These are phyloP conservation scores for Aspergillus sergii DNA, from an alignment of 2,329 filamentous ascomycete genomes.

Conservation along the genomic window DNA sequence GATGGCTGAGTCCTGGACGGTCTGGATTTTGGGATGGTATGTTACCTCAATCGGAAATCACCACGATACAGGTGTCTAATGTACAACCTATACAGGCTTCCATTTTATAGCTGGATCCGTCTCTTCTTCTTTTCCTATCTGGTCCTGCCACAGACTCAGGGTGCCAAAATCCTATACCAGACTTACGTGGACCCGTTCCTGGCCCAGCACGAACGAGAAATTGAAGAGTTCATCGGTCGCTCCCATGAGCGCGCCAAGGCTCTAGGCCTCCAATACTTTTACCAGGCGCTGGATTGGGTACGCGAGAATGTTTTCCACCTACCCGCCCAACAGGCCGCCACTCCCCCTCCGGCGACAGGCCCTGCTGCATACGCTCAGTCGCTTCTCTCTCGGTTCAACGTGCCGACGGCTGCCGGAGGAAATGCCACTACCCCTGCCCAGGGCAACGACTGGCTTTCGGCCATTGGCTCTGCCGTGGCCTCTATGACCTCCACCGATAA, in stretches of 20 bases:
- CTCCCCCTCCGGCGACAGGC: constrained; percentile 45
- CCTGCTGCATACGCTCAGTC: constrained; percentile 70
- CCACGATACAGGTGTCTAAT: not conserved
- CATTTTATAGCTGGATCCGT: constrained; percentile 91
- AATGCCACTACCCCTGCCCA: constrained; percentile 48
- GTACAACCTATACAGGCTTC: constrained; percentile 65
- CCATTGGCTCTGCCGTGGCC: constrained; percentile 74
- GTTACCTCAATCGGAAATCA: constrained; percentile 14
- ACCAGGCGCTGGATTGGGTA: constrained; percentile 69
- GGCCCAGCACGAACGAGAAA: constrained; percentile 79
- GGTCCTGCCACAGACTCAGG: constrained; percentile 95
- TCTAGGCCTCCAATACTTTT: constrained; percentile 75
- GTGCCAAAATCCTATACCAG: constrained; percentile 83
- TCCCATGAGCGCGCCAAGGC: constrained; percentile 77
- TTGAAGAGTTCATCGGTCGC: constrained; percentile 85
- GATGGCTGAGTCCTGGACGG: constrained; percentile 82
- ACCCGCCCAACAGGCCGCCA: constrained; percentile 60
- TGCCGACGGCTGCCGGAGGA: constrained; percentile 65
- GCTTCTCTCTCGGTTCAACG: constrained; percentile 81
- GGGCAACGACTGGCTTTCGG: constrained; percentile 71
- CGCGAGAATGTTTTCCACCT: constrained; percentile 79
- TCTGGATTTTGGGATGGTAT: constrained; percentile 82
- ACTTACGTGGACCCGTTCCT: constrained; percentile 86
- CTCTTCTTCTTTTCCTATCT: constrained; percentile 88
- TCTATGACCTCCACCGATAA: constrained; percentile 54